Evolutionary conservation across 176 grass and related monocot genomes (phyloP).

Genomic region (Bothriochloa decipiens): DNA sequence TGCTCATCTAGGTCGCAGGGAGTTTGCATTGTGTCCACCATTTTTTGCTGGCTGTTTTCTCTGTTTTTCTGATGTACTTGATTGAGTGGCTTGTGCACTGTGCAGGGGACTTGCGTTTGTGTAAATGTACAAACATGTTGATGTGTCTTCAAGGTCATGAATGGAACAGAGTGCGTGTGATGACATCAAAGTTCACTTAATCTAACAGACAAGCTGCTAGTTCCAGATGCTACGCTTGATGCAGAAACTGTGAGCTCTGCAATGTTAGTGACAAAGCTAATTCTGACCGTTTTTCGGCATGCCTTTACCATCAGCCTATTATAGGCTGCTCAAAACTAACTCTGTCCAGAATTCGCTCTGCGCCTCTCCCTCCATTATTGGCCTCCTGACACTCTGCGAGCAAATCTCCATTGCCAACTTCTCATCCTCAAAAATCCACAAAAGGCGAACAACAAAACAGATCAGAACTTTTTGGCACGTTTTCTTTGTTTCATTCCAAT

Average conservation of each 20-base stretch:
- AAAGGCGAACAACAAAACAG: constrained; percentile 27
- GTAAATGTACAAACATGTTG: too few species aligned
- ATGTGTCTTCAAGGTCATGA: too few species aligned
- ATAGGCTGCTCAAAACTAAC: neutral
- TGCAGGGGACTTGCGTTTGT: too few species aligned
- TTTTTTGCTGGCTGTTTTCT: too few species aligned
- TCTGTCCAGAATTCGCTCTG: constrained; percentile 40
- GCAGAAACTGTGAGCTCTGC: neutral
- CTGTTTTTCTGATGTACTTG: too few species aligned
- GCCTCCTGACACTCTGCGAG: neutral
- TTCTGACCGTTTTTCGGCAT: neutral
- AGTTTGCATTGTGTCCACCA: too few species aligned
- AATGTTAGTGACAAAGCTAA: neutral
- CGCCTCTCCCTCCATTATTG: constrained; percentile 37
- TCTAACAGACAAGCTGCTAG: neutral
- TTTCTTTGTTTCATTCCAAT: neutral
- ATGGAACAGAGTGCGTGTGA: too few species aligned
- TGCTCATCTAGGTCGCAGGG: too few species aligned
- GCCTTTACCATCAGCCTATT: neutral
- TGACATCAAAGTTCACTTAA: too few species aligned
- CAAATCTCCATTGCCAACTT: constrained; percentile 10
- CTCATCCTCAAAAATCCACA: constrained; percentile 36
- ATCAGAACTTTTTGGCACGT: constrained; percentile 46
- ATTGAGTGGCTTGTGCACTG: too few species aligned
- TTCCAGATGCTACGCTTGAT: neutral